Evolutionary conservation across 2,329 filamentous ascomycete genomes (phyloP).

Genomic region (Plenodomus tracheiphilus): DNA sequence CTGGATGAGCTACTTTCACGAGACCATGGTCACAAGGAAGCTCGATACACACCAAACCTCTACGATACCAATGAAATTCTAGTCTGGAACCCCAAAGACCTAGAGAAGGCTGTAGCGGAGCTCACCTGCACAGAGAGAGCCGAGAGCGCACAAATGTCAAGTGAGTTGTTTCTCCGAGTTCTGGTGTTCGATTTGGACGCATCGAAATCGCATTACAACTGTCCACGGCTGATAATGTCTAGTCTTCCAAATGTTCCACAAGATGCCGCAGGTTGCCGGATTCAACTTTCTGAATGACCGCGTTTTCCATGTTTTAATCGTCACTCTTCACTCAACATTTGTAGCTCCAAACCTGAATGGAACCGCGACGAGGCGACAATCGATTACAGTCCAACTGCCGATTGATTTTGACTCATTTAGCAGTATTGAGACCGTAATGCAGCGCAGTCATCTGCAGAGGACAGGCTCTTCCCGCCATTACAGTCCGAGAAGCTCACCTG

Average conservation of each 20-base stretch:
- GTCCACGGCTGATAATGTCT: constrained; percentile 11
- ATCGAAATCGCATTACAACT: not conserved
- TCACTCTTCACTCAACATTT: constrained; percentile 47
- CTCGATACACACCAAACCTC: constrained; percentile 61
- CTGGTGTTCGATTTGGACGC: too few relatives aligned
- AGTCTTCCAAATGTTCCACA: constrained; percentile 69
- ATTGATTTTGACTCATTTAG: constrained; percentile 55
- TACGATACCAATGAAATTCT: constrained; percentile 52
- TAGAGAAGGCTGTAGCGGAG: constrained; percentile 29
- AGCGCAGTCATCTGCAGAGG: constrained; percentile 18
- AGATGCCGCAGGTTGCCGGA: constrained; percentile 47
- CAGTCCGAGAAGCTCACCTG: constrained; percentile 1
- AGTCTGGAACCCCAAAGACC: constrained; percentile 46
- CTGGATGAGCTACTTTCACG: constrained; percentile 64
- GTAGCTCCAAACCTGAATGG: not conserved
- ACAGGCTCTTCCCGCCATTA: constrained; percentile 10
- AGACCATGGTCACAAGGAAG: constrained; percentile 60
- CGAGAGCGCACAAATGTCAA: constrained; percentile 42
- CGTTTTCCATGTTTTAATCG: constrained; percentile 68
- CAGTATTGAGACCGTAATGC: constrained; percentile 9
- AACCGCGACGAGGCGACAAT: constrained; percentile 37
- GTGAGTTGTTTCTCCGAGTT: constrained; percentile 30
- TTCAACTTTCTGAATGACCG: constrained; percentile 62
- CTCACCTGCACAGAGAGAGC: constrained; percentile 15
- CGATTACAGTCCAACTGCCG: constrained; percentile 50